Evolutionary conservation across 805 yeast genomes (phyloP), one percentile per base, ranked within the genome.

Genomic region (Yamadazyma sp.): DNA sequence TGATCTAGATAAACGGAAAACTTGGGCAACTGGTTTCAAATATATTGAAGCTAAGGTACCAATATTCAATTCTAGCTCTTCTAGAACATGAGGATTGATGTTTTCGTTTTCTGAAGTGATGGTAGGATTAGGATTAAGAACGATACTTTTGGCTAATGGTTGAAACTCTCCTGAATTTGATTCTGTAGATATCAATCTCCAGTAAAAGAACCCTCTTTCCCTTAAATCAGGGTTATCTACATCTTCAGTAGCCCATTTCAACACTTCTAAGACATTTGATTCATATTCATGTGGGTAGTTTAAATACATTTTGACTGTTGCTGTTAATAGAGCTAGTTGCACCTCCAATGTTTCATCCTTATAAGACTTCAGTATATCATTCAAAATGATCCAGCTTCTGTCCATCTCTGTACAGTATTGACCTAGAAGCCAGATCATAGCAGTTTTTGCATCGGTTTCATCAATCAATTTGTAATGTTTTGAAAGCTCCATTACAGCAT

Each of bases 21-120:
- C 87, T 48, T 76, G 84, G n/a, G 74, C 73, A 7, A 86, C 82
- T 0, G 96, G 95, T 47, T 87, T 84, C 48, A 89, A 62, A 52
- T 88, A 91, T 10, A 89, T 77, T 0, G 95, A 81, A 0, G 94
- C 89, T 35, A 91, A 61, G 0, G 88, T 68, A 1, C 96, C 96
- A 22, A 89, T 79, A 45, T 79, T 80, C 43, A 88, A 64, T 48
- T 86, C 94, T 35, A 89, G 62, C 51, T 89, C 96, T 47, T 88
- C 95, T 23, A 89, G 56, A 10, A 83, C 72, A 2, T 61, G 58
- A 0, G 82, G 80, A 42, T 86, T 91, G 37, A 88, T 63, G 36
- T 76, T 76, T 28, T 85, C 88, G 38, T 77, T 78, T 14, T 83
- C 82, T 0, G 78, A 65, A 13, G 78, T 70, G 5, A 89, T 82